These are phyloP conservation scores for Fragaria nilgerrensis DNA, from an alignment of 306 rosid genomes.

Conservation along the genomic window DNA sequence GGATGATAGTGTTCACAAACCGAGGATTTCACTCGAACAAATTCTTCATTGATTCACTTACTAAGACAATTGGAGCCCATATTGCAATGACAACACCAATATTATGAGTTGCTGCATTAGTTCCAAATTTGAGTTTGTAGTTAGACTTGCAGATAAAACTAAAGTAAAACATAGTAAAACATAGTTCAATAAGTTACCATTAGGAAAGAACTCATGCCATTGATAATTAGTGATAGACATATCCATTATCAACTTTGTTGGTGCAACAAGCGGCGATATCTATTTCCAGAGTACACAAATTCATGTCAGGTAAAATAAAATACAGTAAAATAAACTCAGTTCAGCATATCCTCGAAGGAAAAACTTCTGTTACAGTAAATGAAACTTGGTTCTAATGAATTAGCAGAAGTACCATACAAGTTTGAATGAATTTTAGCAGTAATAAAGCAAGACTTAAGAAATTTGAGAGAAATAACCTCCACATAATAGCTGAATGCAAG, in stretches of 20 bases:
- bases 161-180: slow-evolving; percentile 15
- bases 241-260: slow-evolving; percentile 76
- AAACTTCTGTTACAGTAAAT: background rate
- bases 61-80: slow-evolving; percentile 97
- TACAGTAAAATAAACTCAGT: background rate
- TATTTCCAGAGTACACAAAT: slow-evolving; percentile 36
- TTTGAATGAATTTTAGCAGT: background rate
- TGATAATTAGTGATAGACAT: slow-evolving; percentile 68
- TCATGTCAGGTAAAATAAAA: background rate
- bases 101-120: slow-evolving; percentile 59
- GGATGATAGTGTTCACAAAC: slow-evolving; percentile 19
- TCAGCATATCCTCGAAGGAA: slow-evolving; percentile 7
- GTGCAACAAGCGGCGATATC: slow-evolving; percentile 83
- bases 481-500: slow-evolving; percentile 95
- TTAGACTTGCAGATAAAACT: slow-evolving; percentile 16
- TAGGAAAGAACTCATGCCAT: slow-evolving; percentile 96
- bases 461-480: slow-evolving; percentile 57
- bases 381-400: background rate
- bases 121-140: slow-evolving; percentile 24
- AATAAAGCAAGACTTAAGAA: background rate
- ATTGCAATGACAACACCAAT: slow-evolving; percentile 63
- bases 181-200: slow-evolving; percentile 48
- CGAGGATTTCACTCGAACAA: slow-evolving; percentile 9
- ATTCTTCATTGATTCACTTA: slow-evolving; percentile 38
- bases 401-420: background rate